Evolutionary conservation across 2,329 filamentous ascomycete species (phyloP), one percentile per base, ranked within the genome.

Genomic region (Amylocarpus encephaloides): DNA sequence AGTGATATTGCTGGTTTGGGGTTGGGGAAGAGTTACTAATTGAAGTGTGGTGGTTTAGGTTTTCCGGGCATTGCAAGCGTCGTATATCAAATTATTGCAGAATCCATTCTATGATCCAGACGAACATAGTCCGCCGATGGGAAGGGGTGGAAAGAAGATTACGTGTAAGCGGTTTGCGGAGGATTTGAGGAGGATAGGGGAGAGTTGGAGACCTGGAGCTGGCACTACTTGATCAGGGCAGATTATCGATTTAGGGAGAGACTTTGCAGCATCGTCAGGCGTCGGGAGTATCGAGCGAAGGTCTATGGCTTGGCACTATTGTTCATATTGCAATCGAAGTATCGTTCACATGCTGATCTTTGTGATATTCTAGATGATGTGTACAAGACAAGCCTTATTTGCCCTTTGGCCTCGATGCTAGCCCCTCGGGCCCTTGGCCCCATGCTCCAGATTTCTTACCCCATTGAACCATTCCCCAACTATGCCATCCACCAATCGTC

Each of bases 71-170:
- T 80, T 98, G 70, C 93, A 97, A 71, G 84, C 79, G n/a, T 90
- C 92, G 29, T 98, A 96, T 63, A 86, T 97, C 51, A 75, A 82
- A 54, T 73, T 98, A 46, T 72, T 97, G 58, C 86, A 95, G 69
- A 97, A 98, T 64, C 92, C 92, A 0, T 98, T 98, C 70, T 97
- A 91, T 68, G 83, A 86, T 42, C 92, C 92, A 9, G 90, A 96
- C 65, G 86, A 92, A 62, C 83, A 91, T 67, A 78, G 78, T 55
- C 86, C 85, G 43, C 66, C 72, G 3, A 68, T 68, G 0, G 78
- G 76, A 0, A 67, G 68, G 22, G 75, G 76, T 0, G 79, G 79
- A 2, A 78, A 82, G 66, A 83, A 84, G 64, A 96, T 97, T 58
- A 86, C 81, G 46, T 95, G 90, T 67, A 80, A 78, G 60, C 82